These are phyloP conservation scores for Podaxis sp. DNA, from an alignment of 768 basidiomycete genomes.

Conservation along the genomic window DNA sequence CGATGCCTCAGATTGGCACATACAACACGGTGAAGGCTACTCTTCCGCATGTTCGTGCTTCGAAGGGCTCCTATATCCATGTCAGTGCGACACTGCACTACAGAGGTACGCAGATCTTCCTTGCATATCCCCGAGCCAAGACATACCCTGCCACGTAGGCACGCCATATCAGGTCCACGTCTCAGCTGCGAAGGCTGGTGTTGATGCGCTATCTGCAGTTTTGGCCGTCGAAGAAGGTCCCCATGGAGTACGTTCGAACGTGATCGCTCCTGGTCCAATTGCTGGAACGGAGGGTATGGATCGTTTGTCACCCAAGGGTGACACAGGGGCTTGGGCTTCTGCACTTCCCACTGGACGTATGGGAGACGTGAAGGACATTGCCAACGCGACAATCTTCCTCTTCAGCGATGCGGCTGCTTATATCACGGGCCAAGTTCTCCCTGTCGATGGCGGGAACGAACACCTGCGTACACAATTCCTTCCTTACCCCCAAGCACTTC, in stretches of 20 bases:
- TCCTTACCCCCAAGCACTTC: slow-evolving; percentile 63
- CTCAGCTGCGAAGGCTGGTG: slow-evolving; percentile 91
- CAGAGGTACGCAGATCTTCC: slow-evolving; percentile 46
- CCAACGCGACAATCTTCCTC: slow-evolving; percentile 72
- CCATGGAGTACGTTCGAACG: slow-evolving; percentile 88
- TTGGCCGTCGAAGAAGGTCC: slow-evolving; percentile 95
- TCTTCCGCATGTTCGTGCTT: slow-evolving; percentile 63
- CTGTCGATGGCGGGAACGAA: slow-evolving; percentile 66
- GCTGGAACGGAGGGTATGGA: slow-evolving; percentile 72
- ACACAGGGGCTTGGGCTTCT: slow-evolving; percentile 18
- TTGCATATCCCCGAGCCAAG: slow-evolving; percentile 8
- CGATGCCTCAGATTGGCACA: slow-evolving; percentile 68
- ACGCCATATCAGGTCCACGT: slow-evolving; percentile 91
- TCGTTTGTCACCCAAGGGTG: slow-evolving; percentile 45
- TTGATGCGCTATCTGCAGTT: slow-evolving; percentile 85
- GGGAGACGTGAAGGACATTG: slow-evolving; percentile 64
- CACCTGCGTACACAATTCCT: slow-evolving; percentile 48
- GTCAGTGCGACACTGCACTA: slow-evolving; percentile 91
- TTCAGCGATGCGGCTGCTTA: slow-evolving; percentile 80
- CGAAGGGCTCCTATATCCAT: slow-evolving; percentile 83
- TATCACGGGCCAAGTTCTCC: slow-evolving; percentile 74
- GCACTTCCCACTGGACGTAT: slow-evolving; percentile 45
- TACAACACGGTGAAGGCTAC: slow-evolving; percentile 96
- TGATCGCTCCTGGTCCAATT: slow-evolving; percentile 84
- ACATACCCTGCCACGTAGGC: slow-evolving; percentile 38